A percentile compares a stretch with the other conserved stretches of the same genome.
Evolutionary conservation across 2,329 filamentous ascomycete species (phyloP).

Genomic region (Nakataea oryzae): DNA sequence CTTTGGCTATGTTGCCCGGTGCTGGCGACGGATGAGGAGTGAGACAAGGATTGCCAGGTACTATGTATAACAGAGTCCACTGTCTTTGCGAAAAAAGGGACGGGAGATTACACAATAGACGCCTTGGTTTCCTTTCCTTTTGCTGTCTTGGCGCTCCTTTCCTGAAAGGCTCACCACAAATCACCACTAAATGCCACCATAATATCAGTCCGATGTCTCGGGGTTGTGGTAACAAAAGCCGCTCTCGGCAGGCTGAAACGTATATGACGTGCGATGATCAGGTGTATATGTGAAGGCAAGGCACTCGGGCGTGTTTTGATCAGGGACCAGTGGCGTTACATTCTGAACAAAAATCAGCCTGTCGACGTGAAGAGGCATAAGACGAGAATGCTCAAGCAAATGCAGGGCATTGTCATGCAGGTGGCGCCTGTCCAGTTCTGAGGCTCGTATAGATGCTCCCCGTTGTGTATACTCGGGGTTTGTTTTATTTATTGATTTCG

Average conservation of each 20-base stretch:
- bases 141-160: not conserved
- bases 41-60: not conserved
- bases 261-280: not conserved
- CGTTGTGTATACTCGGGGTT: not conserved
- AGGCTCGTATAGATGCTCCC: not conserved
- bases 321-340: too few relatives aligned
- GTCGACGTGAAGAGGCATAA: constrained; percentile 44
- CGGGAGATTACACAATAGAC: not conserved
- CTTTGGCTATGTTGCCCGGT: not conserved
- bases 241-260: not conserved
- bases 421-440: not conserved
- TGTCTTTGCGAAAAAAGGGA: not conserved
- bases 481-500: not conserved
- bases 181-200: too few relatives aligned
- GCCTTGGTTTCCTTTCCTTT: not conserved
- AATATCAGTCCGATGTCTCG: too few relatives aligned
- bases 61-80: not conserved
- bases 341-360: too few relatives aligned
- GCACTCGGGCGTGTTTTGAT: too few relatives aligned
- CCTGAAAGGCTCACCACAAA: not conserved
- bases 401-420: constrained; percentile 4
- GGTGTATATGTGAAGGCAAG: not conserved
- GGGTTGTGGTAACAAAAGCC: too few relatives aligned
- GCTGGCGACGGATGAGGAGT: not conserved
- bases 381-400: constrained; percentile 30